phyloP scores from a whole-genome alignment of 805 yeast genomes.

The Spathaspora girioi region DNA sequence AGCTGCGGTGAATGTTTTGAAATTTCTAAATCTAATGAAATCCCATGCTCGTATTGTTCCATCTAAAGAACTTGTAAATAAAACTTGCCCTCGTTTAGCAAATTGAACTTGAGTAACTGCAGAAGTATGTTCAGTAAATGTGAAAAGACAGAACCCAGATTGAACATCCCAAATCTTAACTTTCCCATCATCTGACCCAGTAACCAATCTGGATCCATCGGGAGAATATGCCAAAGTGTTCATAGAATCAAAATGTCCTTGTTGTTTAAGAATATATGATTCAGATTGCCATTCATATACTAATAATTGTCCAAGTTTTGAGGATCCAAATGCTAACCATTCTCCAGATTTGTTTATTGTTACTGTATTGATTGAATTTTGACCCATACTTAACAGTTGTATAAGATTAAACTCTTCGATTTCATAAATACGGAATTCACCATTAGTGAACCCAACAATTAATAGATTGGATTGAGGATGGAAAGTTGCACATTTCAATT shows the following conservation, averaged over 20 bases:
- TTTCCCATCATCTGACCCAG: slow-evolving; percentile 96
- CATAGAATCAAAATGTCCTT: slow-evolving; percentile 92
- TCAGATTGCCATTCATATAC: slow-evolving; percentile 99
- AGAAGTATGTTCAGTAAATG: slow-evolving; percentile 87
- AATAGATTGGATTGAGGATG: slow-evolving; percentile 67
- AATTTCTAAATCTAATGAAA: slow-evolving; percentile 85
- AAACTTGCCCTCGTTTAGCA: slow-evolving; percentile 84
- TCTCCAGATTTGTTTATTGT: slow-evolving; percentile 82
- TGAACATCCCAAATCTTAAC: slow-evolving; percentile 93
- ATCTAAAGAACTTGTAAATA: slow-evolving; percentile 88
- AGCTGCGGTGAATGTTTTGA: slow-evolving; percentile 91
- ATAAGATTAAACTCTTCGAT: slow-evolving; percentile 73
- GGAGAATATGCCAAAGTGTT: slow-evolving; percentile 86
- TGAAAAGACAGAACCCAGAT: slow-evolving; percentile 89
- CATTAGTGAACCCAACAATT: slow-evolving; percentile 86
- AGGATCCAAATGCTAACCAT: slow-evolving; percentile 95
- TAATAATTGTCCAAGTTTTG: slow-evolving; percentile 84
- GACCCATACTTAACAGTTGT: slow-evolving; percentile 90
- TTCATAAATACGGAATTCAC: slow-evolving; percentile 89
- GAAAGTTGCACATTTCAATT: slow-evolving; percentile 78
- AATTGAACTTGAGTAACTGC: slow-evolving; percentile 86
- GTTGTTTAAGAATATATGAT: slow-evolving; percentile 90
- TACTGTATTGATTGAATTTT: slow-evolving; percentile 81
- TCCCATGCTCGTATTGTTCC: slow-evolving; percentile 99
- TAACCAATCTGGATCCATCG: slow-evolving; percentile 87